Evolutionary conservation across 768 basidiomycete species (phyloP).

Genomic region (Pleurotus pulmonarius): DNA sequence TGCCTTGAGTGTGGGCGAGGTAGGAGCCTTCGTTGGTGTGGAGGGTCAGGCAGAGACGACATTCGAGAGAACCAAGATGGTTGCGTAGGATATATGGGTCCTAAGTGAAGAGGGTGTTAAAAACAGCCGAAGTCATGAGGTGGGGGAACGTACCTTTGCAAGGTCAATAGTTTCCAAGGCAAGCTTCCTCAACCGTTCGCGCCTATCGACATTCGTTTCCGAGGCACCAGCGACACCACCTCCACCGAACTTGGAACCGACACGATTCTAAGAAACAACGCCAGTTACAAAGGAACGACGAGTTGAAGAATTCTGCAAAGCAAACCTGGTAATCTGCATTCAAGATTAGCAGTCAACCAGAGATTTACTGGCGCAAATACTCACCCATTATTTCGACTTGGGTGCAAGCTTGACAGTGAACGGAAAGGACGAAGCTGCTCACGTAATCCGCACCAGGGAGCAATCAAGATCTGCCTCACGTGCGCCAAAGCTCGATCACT

Average conservation of each 20-base stretch:
- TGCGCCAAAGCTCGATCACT: too few species aligned
- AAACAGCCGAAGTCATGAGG: background rate
- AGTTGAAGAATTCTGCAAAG: background rate
- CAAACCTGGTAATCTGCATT: conserved; percentile 66
- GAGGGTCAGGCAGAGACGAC: conserved; percentile 93
- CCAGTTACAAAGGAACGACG: conserved; percentile 11
- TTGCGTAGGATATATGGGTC: conserved; percentile 99
- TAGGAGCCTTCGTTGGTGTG: conserved; percentile 99
- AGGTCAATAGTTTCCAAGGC: conserved; percentile 97
- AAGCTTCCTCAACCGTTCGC: conserved; percentile 92
- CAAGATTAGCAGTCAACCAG: conserved; percentile 9
- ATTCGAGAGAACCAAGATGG: conserved; percentile 97
- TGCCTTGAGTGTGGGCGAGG: conserved; percentile 98
- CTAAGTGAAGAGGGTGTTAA: conserved; percentile 32
- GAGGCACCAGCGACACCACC: conserved; percentile 94
- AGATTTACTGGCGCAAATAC: conserved; percentile 6
- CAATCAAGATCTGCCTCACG: too few species aligned
- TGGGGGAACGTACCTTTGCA: conserved; percentile 66
- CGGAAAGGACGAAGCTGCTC: conserved; percentile 7
- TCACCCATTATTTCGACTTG: conserved; percentile 29
- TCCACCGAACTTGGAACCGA: conserved; percentile 93
- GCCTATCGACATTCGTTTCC: conserved; percentile 92
- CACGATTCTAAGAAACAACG: conserved; percentile 68
- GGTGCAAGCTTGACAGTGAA: background rate
- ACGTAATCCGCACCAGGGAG: conserved; percentile 19